Conservation (phyloP, 2,329 filamentous ascomycete genomes). For the Phoma herbarum region DNA sequence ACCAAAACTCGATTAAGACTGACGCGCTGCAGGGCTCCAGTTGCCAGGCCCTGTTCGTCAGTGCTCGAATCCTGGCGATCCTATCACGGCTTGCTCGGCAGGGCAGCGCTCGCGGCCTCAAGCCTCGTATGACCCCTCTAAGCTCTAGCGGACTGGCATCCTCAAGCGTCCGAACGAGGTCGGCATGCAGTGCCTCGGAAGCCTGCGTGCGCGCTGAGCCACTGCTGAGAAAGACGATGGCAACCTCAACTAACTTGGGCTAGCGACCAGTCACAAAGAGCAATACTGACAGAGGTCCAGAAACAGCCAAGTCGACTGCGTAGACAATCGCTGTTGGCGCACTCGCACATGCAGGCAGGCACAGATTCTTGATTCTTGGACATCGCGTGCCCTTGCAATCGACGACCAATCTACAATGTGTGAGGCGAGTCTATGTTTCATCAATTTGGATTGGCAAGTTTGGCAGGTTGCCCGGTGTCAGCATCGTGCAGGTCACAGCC, state of each 20-base stretch:
- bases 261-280: slow-evolving; percentile 2
- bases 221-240: slow-evolving; percentile 11
- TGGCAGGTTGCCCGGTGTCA: slow-evolving; percentile 21
- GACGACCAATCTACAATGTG: slow-evolving; percentile 2
- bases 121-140: slow-evolving; percentile 21
- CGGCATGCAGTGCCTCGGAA: slow-evolving; percentile 12
- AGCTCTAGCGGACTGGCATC: slow-evolving; percentile 16
- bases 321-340: slow-evolving; percentile 6
- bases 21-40: slow-evolving; percentile 31
- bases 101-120: slow-evolving; percentile 25
- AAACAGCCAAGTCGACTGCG: slow-evolving; percentile 10
- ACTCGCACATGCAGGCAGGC: slow-evolving; percentile 8
- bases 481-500: slow-evolving; percentile 10
- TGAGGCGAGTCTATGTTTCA: slow-evolving; percentile 15
- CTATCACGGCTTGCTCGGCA: slow-evolving; percentile 41
- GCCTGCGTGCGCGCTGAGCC: slow-evolving; percentile 15
- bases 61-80: slow-evolving; percentile 31
- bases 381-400: slow-evolving; percentile 6
- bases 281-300: slow-evolving; percentile 1
- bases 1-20: slow-evolving; percentile 28
- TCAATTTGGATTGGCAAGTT: slow-evolving; percentile 8
- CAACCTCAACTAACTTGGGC: background rate
- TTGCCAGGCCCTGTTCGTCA: slow-evolving; percentile 21
- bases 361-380: slow-evolving; percentile 13
- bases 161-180: background rate